Percentiles rank a stretch among this genome's conserved stretches.
Conservation (phyloP, 176 grass and related monocot genomes). For the Oryza rufipogon region DNA sequence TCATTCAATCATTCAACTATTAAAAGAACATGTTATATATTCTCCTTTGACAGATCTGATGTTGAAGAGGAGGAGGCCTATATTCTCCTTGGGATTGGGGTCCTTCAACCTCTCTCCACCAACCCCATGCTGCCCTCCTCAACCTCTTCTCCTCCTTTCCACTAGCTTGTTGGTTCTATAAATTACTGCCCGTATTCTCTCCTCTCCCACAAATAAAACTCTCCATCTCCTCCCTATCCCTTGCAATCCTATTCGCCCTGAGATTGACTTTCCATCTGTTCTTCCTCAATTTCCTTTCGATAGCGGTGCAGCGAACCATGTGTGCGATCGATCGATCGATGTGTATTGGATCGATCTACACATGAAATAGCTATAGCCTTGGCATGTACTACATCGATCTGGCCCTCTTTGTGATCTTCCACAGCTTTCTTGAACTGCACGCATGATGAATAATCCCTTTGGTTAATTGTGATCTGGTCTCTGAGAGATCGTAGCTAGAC, state of each 20-base stretch:
- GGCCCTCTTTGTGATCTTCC: constrained; percentile 95
- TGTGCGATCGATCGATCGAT: too few relatives aligned
- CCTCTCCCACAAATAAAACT: not conserved
- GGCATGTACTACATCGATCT: constrained; percentile 2
- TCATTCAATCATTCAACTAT: too few relatives aligned
- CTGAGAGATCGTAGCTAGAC: not conserved
- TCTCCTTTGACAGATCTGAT: too few relatives aligned
- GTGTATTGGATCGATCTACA: not conserved
- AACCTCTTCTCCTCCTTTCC: not conserved
- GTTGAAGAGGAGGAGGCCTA: not conserved
- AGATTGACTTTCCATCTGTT: not conserved
- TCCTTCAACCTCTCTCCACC: constrained; percentile 51
- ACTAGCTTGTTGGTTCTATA: constrained; percentile 9
- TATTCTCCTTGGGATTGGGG: constrained; percentile 72
- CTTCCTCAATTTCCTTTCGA: not conserved
- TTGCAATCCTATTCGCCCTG: not conserved
- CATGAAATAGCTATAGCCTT: not conserved
- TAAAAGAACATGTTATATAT: too few relatives aligned
- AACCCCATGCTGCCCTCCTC: not conserved
- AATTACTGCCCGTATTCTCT: not conserved
- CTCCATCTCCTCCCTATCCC: not conserved
- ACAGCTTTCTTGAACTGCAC: constrained; percentile 99
- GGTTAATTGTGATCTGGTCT: not conserved
- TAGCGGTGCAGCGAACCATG: not conserved
- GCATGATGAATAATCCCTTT: not conserved